Evolutionary conservation across 2,329 filamentous ascomycete species (phyloP), one percentile per base, ranked within the genome.

Genomic region (Aspergillus transmontanensis): DNA sequence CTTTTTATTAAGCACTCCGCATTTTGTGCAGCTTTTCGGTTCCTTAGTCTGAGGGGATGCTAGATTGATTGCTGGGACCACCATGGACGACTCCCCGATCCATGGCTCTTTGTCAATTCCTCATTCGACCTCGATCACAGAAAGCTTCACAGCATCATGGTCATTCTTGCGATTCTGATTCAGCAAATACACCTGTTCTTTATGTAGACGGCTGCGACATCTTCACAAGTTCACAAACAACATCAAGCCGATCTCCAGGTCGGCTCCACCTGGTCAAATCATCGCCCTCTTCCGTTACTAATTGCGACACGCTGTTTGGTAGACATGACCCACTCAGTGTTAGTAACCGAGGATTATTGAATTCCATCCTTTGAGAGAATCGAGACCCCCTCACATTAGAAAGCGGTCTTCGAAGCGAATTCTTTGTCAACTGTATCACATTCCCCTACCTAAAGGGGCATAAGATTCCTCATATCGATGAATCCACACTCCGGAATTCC

Each of bases 241-340:
- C 12, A 55, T 55, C 21, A 39, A 39, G 23, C 51, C 34, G 51
- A 55, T 39, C 39, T 55, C 32, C 32, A 54, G 45, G 54, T 43
- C 43, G 60, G 60, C 59, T 63, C 54, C 39, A 57, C 41, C 34
- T 51, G 14, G 26, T 32, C 48, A 50, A 16, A 16, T 19, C 14
- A 12, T 51, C n/a, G 26, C 23, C 46, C 16, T 51, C 26, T 11
- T 39, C 7, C 43, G 69, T 73, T 73, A 73, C 65, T 68, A 73
- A 74, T 71, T 66, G 51, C 32, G 55, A 63, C 43, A 34, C 56
- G 57, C 59, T 72, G 62, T 65, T 69, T 73, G 71, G 72, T 46
- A 60, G 57, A 46, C 14, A 36, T n/a, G 51, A 39, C 57, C 58
- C 59, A 64, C 65, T 57, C 50, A 34, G 57, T 21, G 12, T 55